Evolutionary conservation across 2,329 filamentous ascomycete species (phyloP).

Genomic region (Hymenoscyphus scutula): DNA sequence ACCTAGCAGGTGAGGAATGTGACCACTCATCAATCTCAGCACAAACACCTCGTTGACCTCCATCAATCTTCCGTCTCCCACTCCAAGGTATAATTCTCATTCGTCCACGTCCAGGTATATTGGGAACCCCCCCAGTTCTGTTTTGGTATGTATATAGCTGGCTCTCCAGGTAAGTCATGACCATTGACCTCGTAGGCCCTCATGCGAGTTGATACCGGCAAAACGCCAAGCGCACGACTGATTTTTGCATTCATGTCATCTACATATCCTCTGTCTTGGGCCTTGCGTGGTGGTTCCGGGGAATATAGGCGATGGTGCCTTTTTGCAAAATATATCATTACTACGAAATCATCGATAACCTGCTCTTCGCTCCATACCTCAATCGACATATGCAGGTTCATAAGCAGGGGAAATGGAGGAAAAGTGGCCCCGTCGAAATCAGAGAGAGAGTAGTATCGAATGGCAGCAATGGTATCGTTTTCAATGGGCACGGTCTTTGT

Average conservation of each 20-base stretch:
- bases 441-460: neutral
- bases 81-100: neutral
- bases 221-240: neutral
- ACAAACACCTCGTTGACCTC: no score
- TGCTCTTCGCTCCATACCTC: neutral
- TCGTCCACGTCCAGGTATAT: neutral
- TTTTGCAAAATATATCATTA: neutral
- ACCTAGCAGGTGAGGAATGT: no score
- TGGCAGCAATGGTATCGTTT: neutral
- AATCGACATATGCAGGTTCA: neutral
- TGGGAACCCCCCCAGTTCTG: neutral
- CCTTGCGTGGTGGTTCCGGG: neutral
- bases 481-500: neutral
- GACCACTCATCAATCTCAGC: no score
- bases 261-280: neutral
- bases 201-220: neutral
- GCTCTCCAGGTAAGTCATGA: neutral
- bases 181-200: neutral
- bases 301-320: neutral
- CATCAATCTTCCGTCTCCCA: no score
- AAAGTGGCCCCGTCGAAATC: neutral
- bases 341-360: neutral
- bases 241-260: neutral
- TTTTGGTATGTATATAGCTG: neutral
- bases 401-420: neutral